A percentile compares a stretch with the other conserved stretches of the same genome.
phyloP scores from a whole-genome alignment of 2,329 filamentous ascomycete genomes.

The Akanthomyces muscarius region DNA sequence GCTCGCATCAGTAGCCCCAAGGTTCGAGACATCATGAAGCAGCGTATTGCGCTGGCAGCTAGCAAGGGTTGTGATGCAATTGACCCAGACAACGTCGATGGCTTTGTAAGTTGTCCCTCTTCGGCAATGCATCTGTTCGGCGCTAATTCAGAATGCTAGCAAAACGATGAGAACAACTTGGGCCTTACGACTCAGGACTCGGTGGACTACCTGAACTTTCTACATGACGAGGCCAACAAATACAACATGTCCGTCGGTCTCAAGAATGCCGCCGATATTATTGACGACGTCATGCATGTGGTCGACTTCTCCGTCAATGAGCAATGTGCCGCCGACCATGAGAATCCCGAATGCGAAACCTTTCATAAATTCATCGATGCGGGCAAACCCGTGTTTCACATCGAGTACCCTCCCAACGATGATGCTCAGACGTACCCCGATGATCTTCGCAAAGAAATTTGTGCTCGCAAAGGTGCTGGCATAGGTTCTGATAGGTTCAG shows the following conservation, averaged over 20 bases:
- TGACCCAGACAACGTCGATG: constrained; percentile 69
- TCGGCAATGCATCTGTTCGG: not conserved
- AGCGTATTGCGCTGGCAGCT: constrained; percentile 54
- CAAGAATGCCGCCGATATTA: constrained; percentile 64
- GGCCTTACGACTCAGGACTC: constrained; percentile 53
- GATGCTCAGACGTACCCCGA: constrained; percentile 27
- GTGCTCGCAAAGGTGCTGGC: constrained; percentile 36
- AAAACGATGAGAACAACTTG: constrained; percentile 60
- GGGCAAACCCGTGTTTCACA: constrained; percentile 67
- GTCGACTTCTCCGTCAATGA: constrained; percentile 68
- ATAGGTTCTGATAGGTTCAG: constrained; percentile 50
- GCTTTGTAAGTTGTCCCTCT: constrained; percentile 44
- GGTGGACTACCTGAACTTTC: constrained; percentile 56
- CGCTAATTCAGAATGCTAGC: constrained; percentile 12
- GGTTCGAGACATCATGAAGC: constrained; percentile 62
- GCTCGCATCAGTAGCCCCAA: constrained; percentile 52
- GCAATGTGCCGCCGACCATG: constrained; percentile 59
- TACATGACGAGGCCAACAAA: constrained; percentile 50
- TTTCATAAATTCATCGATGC: constrained; percentile 56
- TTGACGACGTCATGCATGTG: constrained; percentile 41
- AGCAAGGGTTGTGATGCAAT: constrained; percentile 64
- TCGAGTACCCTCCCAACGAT: constrained; percentile 56
- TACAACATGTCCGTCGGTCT: constrained; percentile 60
- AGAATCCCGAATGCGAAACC: constrained; percentile 55
- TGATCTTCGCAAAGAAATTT: constrained; percentile 31